Base-by-base conservation (phyloP, 768 basidiomycete species). In the Clavaria fumosa region DNA sequence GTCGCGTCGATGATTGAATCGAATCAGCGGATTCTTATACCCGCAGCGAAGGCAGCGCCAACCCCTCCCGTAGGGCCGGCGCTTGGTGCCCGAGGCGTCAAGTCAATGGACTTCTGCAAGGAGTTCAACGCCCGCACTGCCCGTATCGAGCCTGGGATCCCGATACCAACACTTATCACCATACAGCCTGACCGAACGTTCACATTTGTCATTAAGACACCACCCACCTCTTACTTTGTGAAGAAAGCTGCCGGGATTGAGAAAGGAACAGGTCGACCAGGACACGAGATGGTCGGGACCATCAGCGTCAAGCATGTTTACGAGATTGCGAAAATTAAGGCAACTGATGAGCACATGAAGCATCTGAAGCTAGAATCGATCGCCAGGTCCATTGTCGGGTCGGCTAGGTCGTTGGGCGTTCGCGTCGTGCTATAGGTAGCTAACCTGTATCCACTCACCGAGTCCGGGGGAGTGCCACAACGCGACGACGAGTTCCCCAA, bases 31-130 rank as follows among this genome's bases (percentile, higher is more conserved):
- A 62, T 97, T 41, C 69, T 93, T 35, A 75, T 96, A 43, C 74
- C 78, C 35, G 93, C 93, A 31, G 90, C 88, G 31, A 96, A 96
- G 54, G 93, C 93, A 23, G 80, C 91, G 19, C 91, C 93, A 12
- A 83, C 86, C 26, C 93, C 93, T 40, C 93, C 93, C 6, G 82
- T 99, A 36, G 93, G 93, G 51, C 93, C 93, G 38, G 93, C 91
- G 22, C 73, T 99, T 37, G 95, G 95, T 63, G 93, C 95, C 45
- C 77, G 88, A 52, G 95, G 95, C 49, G 91, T 99, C 48, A 96
- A 95, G 61, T 89, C 90, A 19, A 97, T 97, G 83, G 95, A 99
- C 62, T 99, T 99, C 54, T 95, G 90, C 69, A 99, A 96, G 58
- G 90, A 97, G 56, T 99, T 97, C 64, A 99, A 99, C 53, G 91